Evolutionary conservation across 805 yeast species (phyloP).

Genomic region (Wickerhamomyces bovis): DNA sequence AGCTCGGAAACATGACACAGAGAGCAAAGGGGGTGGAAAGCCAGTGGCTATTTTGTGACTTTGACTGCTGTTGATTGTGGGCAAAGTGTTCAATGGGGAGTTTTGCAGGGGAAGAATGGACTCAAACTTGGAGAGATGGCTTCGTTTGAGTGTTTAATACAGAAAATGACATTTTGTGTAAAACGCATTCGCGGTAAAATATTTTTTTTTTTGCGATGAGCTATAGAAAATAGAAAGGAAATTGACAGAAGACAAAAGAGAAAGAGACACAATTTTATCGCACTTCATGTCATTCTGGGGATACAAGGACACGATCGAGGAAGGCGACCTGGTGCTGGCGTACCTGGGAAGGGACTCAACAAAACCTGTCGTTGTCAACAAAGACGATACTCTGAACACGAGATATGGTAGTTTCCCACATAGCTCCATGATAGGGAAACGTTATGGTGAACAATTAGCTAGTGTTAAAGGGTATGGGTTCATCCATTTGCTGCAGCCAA

Average conservation of each 20-base stretch:
- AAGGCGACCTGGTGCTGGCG: slow-evolving; percentile 81
- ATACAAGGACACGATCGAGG: slow-evolving; percentile 65
- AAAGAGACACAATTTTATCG: neutral
- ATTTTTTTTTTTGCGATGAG: neutral
- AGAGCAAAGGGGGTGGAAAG: neutral
- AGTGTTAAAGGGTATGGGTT: slow-evolving; percentile 75
- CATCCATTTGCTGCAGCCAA: slow-evolving; percentile 81
- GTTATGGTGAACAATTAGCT: slow-evolving; percentile 81
- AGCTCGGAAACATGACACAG: neutral
- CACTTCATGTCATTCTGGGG: slow-evolving; percentile 32
- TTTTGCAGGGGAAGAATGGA: too few relatives aligned
- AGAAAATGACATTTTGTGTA: neutral
- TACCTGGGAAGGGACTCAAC: slow-evolving; percentile 78
- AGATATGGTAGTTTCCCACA: slow-evolving; percentile 90
- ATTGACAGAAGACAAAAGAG: neutral
- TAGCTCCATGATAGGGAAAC: slow-evolving; percentile 69
- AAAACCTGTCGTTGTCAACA: slow-evolving; percentile 61
- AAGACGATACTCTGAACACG: slow-evolving; percentile 66
- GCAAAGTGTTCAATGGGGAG: neutral
- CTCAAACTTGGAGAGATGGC: too few relatives aligned
- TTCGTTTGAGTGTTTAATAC: too few relatives aligned
- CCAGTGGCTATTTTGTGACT: neutral
- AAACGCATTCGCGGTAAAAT: neutral
- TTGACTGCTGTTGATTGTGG: neutral
- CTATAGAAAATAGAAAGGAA: neutral